These are phyloP conservation scores for Gossypium herbaceum DNA, from an alignment of 345 rosid genomes.

Conservation along the genomic window DNA sequence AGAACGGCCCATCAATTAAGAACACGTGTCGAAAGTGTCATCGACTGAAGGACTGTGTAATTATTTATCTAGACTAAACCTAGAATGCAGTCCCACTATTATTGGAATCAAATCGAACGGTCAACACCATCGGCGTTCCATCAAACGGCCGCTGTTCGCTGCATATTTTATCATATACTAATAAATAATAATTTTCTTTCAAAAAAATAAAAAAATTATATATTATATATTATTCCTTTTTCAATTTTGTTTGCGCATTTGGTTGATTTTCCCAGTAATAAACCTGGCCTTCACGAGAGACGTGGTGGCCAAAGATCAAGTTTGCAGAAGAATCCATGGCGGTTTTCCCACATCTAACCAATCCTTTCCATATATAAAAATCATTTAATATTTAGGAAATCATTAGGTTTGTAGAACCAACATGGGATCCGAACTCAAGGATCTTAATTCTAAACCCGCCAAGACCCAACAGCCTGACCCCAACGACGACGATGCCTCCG, in stretches of 20 bases:
- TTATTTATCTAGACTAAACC: too few relatives aligned
- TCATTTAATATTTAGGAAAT: background rate
- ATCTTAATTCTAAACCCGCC: conserved; percentile 36
- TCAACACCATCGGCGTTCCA: background rate
- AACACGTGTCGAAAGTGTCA: background rate
- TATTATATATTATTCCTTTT: background rate
- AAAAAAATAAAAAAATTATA: too few relatives aligned
- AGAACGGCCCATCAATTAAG: too few relatives aligned
- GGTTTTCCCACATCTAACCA: conserved; percentile 19
- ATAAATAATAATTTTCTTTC: too few relatives aligned
- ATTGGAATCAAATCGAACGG: background rate
- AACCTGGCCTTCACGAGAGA: background rate
- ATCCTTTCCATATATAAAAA: background rate
- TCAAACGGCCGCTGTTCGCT: background rate
- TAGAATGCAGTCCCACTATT: background rate
- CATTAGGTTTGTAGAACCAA: background rate
- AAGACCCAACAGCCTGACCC: conserved; percentile 10
- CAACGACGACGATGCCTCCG: conserved; percentile 24
- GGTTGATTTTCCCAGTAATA: background rate
- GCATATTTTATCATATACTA: background rate
- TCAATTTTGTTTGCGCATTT: background rate
- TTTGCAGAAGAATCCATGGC: background rate
- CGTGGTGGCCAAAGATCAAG: background rate
- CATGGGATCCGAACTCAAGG: conserved; percentile 71
- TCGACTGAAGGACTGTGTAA: background rate